These are phyloP conservation scores for Trypanosoma avium DNA, from an alignment of 208 protist species.

Conservation along the genomic window DNA sequence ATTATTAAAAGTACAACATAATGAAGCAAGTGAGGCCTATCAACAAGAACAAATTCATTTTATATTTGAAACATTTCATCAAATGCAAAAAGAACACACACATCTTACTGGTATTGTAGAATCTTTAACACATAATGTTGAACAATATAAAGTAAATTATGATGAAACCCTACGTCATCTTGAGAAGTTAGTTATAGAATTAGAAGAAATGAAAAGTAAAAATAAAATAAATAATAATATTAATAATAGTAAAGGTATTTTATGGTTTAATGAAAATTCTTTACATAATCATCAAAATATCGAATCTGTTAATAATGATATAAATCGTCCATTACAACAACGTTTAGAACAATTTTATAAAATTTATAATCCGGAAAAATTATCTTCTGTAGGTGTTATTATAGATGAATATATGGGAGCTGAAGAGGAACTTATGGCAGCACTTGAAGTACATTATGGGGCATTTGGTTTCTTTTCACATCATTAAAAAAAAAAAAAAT, in stretches of 20 bases:
- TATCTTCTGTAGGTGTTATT: constrained; percentile 20
- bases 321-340: constrained; percentile 2
- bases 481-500: too few relatives aligned
- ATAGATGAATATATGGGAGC: constrained; percentile 31
- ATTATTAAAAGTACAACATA: background rate
- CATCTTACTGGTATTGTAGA: constrained; percentile 5
- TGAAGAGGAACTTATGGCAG: constrained; percentile 36
- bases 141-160: constrained; percentile 17
- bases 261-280: too few relatives aligned
- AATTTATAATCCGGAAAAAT: constrained; percentile 31
- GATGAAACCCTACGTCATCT: constrained; percentile 4
- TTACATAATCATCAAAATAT: too few relatives aligned
- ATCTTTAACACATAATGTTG: constrained; percentile 2
- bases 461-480: constrained; percentile 31
- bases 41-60: constrained; percentile 9
- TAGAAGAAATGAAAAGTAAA: background rate
- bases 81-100: constrained; percentile 8
- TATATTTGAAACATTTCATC: background rate
- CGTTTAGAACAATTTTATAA: constrained; percentile 32
- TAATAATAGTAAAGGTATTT: background rate
- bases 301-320: background rate
- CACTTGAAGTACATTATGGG: constrained; percentile 31
- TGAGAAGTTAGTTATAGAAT: constrained; percentile 9
- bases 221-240: background rate
- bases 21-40: background rate